phyloP scores from a whole-genome alignment of 2,329 filamentous ascomycete species.

The Ceratocystis variospora region DNA sequence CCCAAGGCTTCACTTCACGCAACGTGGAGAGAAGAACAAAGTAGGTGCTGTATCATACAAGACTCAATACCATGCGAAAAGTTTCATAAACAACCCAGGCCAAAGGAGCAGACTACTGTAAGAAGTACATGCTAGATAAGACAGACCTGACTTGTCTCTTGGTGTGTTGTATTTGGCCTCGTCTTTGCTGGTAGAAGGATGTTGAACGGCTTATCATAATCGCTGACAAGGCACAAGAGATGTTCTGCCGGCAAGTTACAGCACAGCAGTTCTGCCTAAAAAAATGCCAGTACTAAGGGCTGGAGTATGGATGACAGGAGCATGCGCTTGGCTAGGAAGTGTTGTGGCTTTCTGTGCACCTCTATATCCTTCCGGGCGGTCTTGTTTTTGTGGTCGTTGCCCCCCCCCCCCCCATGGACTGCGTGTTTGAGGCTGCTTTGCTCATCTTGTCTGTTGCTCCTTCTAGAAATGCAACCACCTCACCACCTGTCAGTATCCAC shows the following conservation, averaged over 20 bases:
- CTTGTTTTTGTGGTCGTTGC: not conserved
- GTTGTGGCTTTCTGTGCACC: not conserved
- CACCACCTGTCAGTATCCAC: not conserved
- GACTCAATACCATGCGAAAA: not conserved
- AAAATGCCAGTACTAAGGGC: too few relatives aligned
- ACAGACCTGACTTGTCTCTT: not conserved
- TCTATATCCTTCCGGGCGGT: not conserved
- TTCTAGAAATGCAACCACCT: not conserved
- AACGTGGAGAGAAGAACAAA: too few relatives aligned
- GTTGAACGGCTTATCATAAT: not conserved
- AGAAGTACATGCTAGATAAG: not conserved
- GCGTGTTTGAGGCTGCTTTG: not conserved
- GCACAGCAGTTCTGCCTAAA: not conserved
- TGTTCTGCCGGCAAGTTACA: not conserved
- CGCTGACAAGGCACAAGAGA: not conserved
- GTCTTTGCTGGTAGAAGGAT: not conserved
- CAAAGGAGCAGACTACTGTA: too few relatives aligned
- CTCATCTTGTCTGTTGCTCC: slow-evolving; percentile 2
- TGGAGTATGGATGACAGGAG: too few relatives aligned
- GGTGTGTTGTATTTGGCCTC: not conserved
- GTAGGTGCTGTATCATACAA: too few relatives aligned
- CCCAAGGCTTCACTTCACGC: too few relatives aligned
- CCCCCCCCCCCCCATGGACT: not conserved
- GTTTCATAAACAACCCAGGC: not conserved
- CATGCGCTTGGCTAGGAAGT: not conserved